Evolutionary conservation across 2,329 filamentous ascomycete genomes (phyloP).

Genomic region (Pseudogymnoascus sp.): DNA sequence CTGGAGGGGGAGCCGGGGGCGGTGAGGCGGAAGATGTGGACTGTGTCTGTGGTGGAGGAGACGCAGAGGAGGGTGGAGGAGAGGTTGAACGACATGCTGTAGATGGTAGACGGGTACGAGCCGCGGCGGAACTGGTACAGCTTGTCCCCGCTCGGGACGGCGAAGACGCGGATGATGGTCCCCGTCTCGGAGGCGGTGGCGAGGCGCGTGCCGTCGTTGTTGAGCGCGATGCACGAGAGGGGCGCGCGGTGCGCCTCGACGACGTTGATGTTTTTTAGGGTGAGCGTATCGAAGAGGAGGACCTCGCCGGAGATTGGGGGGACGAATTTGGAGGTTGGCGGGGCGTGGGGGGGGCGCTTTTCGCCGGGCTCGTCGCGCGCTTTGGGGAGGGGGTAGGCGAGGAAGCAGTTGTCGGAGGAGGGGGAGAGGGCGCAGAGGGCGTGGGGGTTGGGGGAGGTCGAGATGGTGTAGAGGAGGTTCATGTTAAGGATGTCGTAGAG

Average conservation of each 20-base stretch:
- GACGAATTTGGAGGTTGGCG: slow-evolving; percentile 69
- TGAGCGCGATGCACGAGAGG: slow-evolving; percentile 81
- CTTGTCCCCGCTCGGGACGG: slow-evolving; percentile 82
- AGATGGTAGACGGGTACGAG: slow-evolving; percentile 91
- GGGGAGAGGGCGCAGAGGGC: slow-evolving; percentile 90
- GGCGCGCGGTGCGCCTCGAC: slow-evolving; percentile 92
- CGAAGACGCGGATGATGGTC: slow-evolving; percentile 94
- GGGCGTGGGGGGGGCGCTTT: slow-evolving; percentile 67
- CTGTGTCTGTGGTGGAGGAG: slow-evolving; percentile 90
- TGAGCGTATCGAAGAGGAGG: slow-evolving; percentile 82
- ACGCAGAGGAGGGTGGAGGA: slow-evolving; percentile 89
- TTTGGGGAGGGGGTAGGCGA: slow-evolving; percentile 84
- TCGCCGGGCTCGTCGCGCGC: slow-evolving; percentile 52
- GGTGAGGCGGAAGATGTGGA: slow-evolving; percentile 86
- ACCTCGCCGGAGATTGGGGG: slow-evolving; percentile 85
- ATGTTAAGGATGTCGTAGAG: slow-evolving; percentile 99
- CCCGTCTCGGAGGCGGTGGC: slow-evolving; percentile 96
- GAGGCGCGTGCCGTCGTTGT: slow-evolving; percentile 82
- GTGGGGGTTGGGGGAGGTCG: slow-evolving; percentile 85
- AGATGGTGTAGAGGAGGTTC: slow-evolving; percentile 85
- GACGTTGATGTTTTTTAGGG: slow-evolving; percentile 87
- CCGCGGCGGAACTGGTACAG: slow-evolving; percentile 93
- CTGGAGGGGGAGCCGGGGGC: slow-evolving; percentile 19
- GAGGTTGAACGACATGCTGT: slow-evolving; percentile 98
- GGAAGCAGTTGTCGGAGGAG: slow-evolving; percentile 90